Base-by-base conservation (phyloP, 345 rosid genomes). In the Alliaria petiolata region DNA sequence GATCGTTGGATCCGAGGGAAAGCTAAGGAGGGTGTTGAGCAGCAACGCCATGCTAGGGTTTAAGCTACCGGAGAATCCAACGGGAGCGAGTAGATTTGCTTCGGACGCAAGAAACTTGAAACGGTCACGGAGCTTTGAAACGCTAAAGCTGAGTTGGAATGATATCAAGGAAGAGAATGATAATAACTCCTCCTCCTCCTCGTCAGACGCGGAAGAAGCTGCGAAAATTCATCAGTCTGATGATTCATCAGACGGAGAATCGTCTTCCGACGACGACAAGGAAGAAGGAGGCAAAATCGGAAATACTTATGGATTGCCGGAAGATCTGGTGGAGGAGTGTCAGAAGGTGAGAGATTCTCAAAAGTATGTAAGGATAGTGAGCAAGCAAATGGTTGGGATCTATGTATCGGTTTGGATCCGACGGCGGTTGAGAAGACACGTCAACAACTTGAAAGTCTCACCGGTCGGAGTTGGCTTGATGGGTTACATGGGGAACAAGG, bases 401-500 rank as follows among this genome's bases (percentile, higher is more conserved):
- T 90, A 95, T 61, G 76, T 95, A 50, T 95, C 99, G 8, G 58
- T 95, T 67, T 95, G 99, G 99, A 95, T 90, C 78, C 85, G 95
- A 8, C 80, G 86, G 76, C 80, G 87, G 76, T 79, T 95, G 74
- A 86, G 99, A 81, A 82, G 87, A 65, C 98, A 87, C 51, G 83
- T 95, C 70, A 95, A 92, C 84, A 90, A 95, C 65, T 69, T 95
- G 80, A 82, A 81, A 83, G 99, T 95, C 70, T 90, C 98, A 33
- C 97, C 89, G 0, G 99, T 95, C 40, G 99, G 99, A 79, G 89
- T 95, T 58, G 99, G 99, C 38, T 86, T 95, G 30, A 95, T 95
- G 99, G 99, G 99, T 22, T 95, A 92, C 82, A 82, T 95, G 93
- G 98, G 99, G 75, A 95, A 95, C 85, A 95, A 95, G 98, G 99